Conservation (phyloP, 208 protist genomes). For the Leishmania martiniquensis region DNA sequence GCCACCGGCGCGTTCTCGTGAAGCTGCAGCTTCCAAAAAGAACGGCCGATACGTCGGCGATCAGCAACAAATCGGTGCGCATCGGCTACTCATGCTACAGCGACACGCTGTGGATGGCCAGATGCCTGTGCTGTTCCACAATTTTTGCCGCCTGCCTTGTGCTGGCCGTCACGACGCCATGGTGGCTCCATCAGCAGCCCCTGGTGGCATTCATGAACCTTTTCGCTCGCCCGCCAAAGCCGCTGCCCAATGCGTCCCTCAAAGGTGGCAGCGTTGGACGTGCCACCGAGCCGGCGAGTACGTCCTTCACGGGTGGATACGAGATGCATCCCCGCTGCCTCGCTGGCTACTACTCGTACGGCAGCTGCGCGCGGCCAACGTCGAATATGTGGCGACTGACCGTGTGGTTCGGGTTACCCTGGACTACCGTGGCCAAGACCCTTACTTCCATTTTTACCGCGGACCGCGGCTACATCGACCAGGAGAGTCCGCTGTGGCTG, state of each 20-base stretch:
- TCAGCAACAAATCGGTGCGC: slow-evolving; percentile 13
- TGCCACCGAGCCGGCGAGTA: not conserved
- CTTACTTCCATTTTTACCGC: slow-evolving; percentile 23
- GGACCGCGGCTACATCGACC: slow-evolving; percentile 10
- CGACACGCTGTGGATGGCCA: slow-evolving; percentile 36
- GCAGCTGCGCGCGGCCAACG: slow-evolving; percentile 30
- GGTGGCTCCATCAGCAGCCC: slow-evolving; percentile 31
- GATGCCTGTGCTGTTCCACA: slow-evolving; percentile 27
- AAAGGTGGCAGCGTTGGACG: not conserved
- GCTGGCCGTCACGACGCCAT: slow-evolving; percentile 29
- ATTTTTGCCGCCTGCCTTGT: slow-evolving; percentile 14
- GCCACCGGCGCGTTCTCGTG: slow-evolving; percentile 47
- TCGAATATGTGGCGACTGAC: slow-evolving; percentile 40
- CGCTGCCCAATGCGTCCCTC: not conserved
- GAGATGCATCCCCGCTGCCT: slow-evolving; percentile 36
- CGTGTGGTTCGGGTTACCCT: slow-evolving; percentile 48
- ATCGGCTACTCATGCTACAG: slow-evolving; percentile 61
- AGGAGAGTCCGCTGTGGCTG: slow-evolving; percentile 39
- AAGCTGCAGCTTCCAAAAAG: slow-evolving; percentile 11
- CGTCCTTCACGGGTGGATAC: slow-evolving; percentile 35
- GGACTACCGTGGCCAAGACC: slow-evolving; percentile 23
- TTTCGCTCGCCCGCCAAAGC: slow-evolving; percentile 21
- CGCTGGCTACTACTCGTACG: not conserved
- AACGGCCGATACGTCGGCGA: not conserved
- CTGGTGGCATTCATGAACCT: slow-evolving; percentile 40